Base-by-base conservation (phyloP, 306 rosid genomes). In the Citrullus amarus region DNA sequence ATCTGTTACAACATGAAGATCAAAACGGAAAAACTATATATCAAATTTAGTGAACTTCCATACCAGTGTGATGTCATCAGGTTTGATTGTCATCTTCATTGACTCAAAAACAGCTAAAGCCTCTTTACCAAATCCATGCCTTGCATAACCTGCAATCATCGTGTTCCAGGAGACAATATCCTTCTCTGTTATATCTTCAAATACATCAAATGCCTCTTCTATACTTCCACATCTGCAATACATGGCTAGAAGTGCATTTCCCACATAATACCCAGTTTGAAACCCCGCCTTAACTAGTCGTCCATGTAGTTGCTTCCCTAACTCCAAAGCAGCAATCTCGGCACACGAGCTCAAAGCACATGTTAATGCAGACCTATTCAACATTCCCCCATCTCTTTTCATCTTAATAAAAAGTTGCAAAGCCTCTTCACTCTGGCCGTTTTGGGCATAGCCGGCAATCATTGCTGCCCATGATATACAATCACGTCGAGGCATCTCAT, bases 211-310 rank as follows among this genome's bases (percentile, higher is more conserved):
- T 50, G 93, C 96, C 80, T 90, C 97, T 48, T 69, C 91, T 63
- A 87, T 87, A 84, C 92, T 80, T 81, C 96, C 97, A 73, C 96
- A 92, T 83, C 89, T 92, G 79, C 89, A 88, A 70, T 92, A 92
- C 97, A 90, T 90, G 50, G 82, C 96, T 70, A 92, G 91, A 84
- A 92, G 96, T 77, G 97, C 96, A 88, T 92, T 92, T 67, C 96
- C 97, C 61, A 89, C 96, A 4, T 85, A 87, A 74, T 90, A 89
- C 69, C 96, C 92, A 20, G 84, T 83, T 84, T 87, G 91, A 54
- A 70, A 92, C 70, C 97, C 97, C 12, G 88, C 83, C 87, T 90
- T 92, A 62, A 88, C 86, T 10, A 80, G 80, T 71, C 84, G 88
- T 38, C 89, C 96, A 76, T 92, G 96, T 81, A 92, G 85, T 81